These are phyloP conservation scores for Saposhnikovia divaricata DNA, from an alignment of 129 eudicot genomes.

Conservation along the genomic window DNA sequence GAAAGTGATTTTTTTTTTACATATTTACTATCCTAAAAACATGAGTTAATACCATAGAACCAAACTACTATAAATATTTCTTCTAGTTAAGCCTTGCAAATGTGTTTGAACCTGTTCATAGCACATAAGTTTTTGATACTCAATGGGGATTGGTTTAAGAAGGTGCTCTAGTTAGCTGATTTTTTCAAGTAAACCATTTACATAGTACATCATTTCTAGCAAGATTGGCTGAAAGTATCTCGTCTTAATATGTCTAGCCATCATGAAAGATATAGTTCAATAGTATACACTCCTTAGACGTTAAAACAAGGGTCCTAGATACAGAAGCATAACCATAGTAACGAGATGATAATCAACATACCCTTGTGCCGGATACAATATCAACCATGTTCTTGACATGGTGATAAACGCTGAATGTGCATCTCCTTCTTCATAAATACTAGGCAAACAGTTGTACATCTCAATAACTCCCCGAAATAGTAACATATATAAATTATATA, in stretches of 20 bases:
- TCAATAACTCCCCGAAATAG: no score
- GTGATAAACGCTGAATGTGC: no score
- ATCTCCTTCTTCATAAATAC: no score
- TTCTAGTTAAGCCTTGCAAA: constrained; percentile 96
- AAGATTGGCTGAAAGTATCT: not conserved
- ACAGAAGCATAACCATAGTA: not conserved
- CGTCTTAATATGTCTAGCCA: not conserved
- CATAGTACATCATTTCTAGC: not conserved
- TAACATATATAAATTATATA: no score
- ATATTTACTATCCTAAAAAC: no score
- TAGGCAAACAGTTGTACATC: no score
- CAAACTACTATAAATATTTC: constrained; percentile 18
- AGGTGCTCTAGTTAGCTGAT: not conserved
- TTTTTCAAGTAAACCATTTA: not conserved
- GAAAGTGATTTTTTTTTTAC: no score
- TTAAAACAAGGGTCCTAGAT: not conserved
- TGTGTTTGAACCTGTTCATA: constrained; percentile 71
- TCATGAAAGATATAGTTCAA: not conserved
- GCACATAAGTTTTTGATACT: not conserved
- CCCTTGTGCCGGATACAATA: constrained; percentile 55
- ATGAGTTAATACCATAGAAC: no score
- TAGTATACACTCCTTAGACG: not conserved
- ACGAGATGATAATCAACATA: constrained; percentile 19
- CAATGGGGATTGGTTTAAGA: not conserved
- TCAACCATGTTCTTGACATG: constrained; percentile 96